Evolutionary conservation across 2,329 filamentous ascomycete genomes (phyloP).

Genomic region (Chrysoporthe cubensis): DNA sequence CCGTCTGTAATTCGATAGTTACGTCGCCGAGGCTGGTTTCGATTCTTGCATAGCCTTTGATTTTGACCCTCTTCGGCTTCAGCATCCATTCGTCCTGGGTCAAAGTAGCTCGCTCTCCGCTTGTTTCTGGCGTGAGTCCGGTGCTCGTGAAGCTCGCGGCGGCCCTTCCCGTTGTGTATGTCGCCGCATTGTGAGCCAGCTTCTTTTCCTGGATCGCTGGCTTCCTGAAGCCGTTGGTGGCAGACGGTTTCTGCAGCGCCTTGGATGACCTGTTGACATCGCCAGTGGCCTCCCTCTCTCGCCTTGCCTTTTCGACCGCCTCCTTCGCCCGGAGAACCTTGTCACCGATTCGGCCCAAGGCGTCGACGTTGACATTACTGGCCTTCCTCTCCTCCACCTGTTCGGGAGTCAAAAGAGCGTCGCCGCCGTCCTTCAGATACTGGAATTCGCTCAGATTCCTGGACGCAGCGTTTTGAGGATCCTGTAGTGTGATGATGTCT

Average conservation of each 20-base stretch:
- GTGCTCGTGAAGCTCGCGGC: conserved; percentile 96
- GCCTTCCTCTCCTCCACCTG: conserved; percentile 69
- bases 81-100: conserved; percentile 98
- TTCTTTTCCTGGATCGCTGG: conserved; percentile 61
- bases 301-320: conserved; percentile 87
- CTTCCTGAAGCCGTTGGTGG: conserved; percentile 39
- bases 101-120: conserved; percentile 80
- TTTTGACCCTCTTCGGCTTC: conserved; percentile 84
- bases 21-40: conserved; percentile 83
- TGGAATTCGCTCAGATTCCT: conserved; percentile 88
- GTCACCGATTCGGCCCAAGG: conserved; percentile 75
- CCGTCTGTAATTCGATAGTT: conserved; percentile 87
- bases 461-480: conserved; percentile 85
- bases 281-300: conserved; percentile 66
- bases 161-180: conserved; percentile 86
- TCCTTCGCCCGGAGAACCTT: conserved; percentile 93
- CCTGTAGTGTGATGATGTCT: conserved; percentile 95
- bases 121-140: conserved; percentile 89
- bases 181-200: conserved; percentile 79
- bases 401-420: conserved; percentile 68
- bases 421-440: conserved; percentile 80
- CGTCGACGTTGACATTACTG: conserved; percentile 75
- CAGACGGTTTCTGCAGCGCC: conserved; percentile 39
- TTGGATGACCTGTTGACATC: conserved; percentile 59
- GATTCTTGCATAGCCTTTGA: conserved; percentile 88